Percentiles rank a stretch among this genome's conserved stretches.
These are phyloP conservation scores for Trichoderma oligosporum DNA, from an alignment of 2,329 filamentous ascomycete species.

Conservation along the genomic window DNA sequence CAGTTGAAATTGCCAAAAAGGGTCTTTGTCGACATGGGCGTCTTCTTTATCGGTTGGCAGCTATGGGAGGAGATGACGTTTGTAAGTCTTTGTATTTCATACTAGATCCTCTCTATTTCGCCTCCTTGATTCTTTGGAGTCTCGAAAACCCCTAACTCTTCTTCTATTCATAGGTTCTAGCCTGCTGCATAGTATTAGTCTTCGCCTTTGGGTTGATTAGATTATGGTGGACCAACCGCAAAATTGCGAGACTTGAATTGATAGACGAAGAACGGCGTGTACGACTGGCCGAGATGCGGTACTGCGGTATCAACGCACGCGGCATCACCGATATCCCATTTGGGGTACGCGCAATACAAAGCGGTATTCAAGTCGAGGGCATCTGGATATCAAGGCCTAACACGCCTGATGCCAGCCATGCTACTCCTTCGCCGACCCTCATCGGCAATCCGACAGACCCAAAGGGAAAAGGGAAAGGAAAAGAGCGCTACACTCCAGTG, in stretches of 20 bases:
- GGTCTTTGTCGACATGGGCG: slow-evolving; percentile 27
- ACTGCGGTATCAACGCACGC: slow-evolving; percentile 45
- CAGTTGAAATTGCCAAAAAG: not conserved
- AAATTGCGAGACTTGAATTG: slow-evolving; percentile 54
- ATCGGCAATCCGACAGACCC: slow-evolving; percentile 20
- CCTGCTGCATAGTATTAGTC: slow-evolving; percentile 64
- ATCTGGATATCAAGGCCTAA: slow-evolving; percentile 67
- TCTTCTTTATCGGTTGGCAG: slow-evolving; percentile 67
- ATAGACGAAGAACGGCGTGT: slow-evolving; percentile 64
- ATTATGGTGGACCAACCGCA: slow-evolving; percentile 58
- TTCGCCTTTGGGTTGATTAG: slow-evolving; percentile 66
- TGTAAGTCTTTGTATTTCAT: slow-evolving; percentile 51
- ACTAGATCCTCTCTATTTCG: not conserved
- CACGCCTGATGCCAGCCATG: slow-evolving; percentile 34
- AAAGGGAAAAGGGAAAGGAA: slow-evolving; percentile 25
- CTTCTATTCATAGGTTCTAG: slow-evolving; percentile 60
- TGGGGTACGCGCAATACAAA: slow-evolving; percentile 79
- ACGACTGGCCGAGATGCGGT: slow-evolving; percentile 51
- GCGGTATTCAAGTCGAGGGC: slow-evolving; percentile 77
- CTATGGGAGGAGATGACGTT: slow-evolving; percentile 90
- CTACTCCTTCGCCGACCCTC: slow-evolving; percentile 27
- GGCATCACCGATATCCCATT: slow-evolving; percentile 67
- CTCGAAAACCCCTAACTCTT: not conserved
- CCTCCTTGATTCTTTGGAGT: not conserved
- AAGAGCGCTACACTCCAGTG: slow-evolving; percentile 4